Evolutionary conservation across 371 early-diverging fungal species (phyloP).

Genomic region (Zychaea mexicana): DNA sequence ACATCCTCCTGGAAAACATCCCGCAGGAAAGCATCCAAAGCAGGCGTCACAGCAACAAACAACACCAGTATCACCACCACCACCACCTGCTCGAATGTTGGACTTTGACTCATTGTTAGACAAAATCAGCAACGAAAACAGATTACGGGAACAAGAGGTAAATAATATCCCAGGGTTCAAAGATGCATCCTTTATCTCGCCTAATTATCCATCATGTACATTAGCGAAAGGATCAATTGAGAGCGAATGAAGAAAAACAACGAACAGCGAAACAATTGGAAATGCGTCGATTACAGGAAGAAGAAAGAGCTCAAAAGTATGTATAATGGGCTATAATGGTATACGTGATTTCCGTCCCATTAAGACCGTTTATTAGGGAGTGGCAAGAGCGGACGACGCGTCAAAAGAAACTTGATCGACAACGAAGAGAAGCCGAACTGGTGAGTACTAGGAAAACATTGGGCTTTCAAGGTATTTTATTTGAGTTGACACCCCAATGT

Average conservation of each 20-base stretch:
- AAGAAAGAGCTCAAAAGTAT: neutral
- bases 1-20: neutral
- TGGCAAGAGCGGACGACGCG: neutral
- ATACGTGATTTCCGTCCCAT: no score
- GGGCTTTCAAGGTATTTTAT: neutral
- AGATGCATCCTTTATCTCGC: neutral
- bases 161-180: neutral
- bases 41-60: slow-evolving; percentile 1
- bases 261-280: slow-evolving; percentile 1
- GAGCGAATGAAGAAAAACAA: slow-evolving; percentile 11
- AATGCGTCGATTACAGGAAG: neutral
- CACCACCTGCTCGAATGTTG: slow-evolving; percentile 12
- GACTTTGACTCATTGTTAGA: slow-evolving; percentile 30
- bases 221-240: slow-evolving; percentile 13
- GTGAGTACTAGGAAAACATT: slow-evolving; percentile 8
- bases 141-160: slow-evolving; percentile 37
- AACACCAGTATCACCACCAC: neutral
- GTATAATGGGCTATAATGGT: no score
- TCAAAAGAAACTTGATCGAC: slow-evolving; percentile 1
- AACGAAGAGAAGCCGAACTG: neutral
- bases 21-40: neutral
- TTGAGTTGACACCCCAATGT: neutral
- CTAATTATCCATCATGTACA: neutral
- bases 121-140: slow-evolving; percentile 31
- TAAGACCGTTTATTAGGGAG: neutral